A percentile compares a stretch with the other conserved stretches of the same genome.
Evolutionary conservation across 345 rosid genomes (phyloP).

Genomic region (Nephelium lappaceum): DNA sequence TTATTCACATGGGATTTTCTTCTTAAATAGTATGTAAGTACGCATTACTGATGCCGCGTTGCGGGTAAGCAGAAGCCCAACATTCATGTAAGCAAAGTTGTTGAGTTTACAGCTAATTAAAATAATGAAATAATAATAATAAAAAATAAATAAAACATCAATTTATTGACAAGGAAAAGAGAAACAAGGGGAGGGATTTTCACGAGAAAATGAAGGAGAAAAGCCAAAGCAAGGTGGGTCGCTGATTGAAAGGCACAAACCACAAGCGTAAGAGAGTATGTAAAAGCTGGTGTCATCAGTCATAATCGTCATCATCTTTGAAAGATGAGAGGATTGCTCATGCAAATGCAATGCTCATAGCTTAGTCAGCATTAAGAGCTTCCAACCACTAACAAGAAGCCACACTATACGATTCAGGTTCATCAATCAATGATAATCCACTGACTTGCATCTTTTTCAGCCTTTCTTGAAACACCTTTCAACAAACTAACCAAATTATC

Average conservation of each 20-base stretch:
- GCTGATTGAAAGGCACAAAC: not conserved
- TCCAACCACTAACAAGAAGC: conserved; percentile 11
- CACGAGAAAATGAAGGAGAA: too few species aligned
- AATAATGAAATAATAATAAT: too few species aligned
- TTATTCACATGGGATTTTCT: too few species aligned
- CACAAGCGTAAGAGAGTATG: not conserved
- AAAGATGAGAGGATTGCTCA: not conserved
- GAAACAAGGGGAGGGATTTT: too few species aligned
- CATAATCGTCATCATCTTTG: not conserved
- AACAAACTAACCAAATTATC: not conserved
- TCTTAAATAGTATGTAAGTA: too few species aligned
- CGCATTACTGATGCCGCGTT: too few species aligned
- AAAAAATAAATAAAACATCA: too few species aligned
- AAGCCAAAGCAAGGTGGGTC: too few species aligned
- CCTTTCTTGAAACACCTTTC: not conserved
- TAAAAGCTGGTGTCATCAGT: not conserved
- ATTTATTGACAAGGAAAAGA: too few species aligned
- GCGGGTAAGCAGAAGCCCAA: too few species aligned
- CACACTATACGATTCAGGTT: not conserved
- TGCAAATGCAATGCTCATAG: not conserved
- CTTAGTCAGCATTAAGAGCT: conserved; percentile 14
- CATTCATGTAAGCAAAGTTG: not conserved
- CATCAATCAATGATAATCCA: not conserved
- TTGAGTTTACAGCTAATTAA: too few species aligned
- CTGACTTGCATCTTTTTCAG: not conserved